Evolutionary conservation across 768 basidiomycete species (phyloP).

Genomic region (Lactifluus echinatus): DNA sequence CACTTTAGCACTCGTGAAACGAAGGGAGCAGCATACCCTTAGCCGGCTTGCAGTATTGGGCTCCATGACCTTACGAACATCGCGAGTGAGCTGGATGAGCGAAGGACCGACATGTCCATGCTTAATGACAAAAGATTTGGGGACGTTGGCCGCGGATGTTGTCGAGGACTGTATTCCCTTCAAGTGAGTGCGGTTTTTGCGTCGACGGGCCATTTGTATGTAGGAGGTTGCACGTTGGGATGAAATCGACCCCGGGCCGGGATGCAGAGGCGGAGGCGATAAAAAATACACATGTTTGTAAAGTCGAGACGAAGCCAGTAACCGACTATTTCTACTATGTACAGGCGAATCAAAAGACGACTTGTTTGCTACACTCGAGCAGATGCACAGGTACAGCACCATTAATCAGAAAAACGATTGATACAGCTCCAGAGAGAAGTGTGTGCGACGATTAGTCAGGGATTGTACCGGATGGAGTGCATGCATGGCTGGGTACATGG

Average conservation of each 20-base stretch:
- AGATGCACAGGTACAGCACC: constrained; percentile 10
- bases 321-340: background rate
- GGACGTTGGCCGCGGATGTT: constrained; percentile 35
- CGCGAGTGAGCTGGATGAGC: constrained; percentile 80
- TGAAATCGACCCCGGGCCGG: no score
- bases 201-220: constrained; percentile 69
- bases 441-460: constrained; percentile 10
- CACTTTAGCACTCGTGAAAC: constrained; percentile 15
- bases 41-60: constrained; percentile 93
- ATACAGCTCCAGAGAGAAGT: constrained; percentile 16
- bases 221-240: no score
- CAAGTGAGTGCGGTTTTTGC: constrained; percentile 77
- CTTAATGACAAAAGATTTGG: constrained; percentile 95
- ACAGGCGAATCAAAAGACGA: background rate
- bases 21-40: constrained; percentile 41
- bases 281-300: constrained; percentile 7
- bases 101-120: constrained; percentile 89
- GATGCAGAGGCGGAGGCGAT: no score
- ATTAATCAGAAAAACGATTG: constrained; percentile 7
- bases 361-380: constrained; percentile 10
- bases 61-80: constrained; percentile 94
- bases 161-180: constrained; percentile 38
- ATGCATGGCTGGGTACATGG: background rate
- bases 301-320: background rate
- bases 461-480: constrained; percentile 1